Conservation (phyloP, 495 filamentous ascomycete genomes). For the Talaromyces adpressus region DNA sequence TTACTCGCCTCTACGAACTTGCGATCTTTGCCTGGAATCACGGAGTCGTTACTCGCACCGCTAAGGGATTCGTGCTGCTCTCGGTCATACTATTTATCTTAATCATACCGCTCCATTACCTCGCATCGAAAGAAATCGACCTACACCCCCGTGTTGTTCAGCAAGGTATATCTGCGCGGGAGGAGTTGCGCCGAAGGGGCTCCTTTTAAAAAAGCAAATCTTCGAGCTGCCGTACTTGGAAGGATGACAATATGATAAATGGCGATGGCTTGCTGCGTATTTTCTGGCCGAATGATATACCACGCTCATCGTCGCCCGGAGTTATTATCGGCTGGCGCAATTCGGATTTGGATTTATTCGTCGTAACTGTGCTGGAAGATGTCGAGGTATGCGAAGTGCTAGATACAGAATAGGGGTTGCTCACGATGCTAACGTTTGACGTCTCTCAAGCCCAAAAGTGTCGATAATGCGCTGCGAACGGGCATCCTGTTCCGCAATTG, state of each 20-base stretch:
- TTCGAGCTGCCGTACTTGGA: constrained; percentile 17
- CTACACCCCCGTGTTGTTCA: constrained; percentile 78
- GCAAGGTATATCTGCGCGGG: constrained; percentile 85
- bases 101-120: constrained; percentile 62
- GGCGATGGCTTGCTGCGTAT: constrained; percentile 89
- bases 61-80: constrained; percentile 67
- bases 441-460: constrained; percentile 52
- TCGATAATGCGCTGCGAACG: constrained; percentile 80
- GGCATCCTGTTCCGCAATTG: constrained; percentile 79
- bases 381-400: constrained; percentile 63
- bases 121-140: constrained; percentile 61
- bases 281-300: constrained; percentile 92
- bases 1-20: constrained; percentile 90
- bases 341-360: constrained; percentile 81
- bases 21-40: constrained; percentile 97
- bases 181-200: constrained; percentile 88
- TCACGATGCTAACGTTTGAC: constrained; percentile 2
- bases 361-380: constrained; percentile 81
- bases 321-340: constrained; percentile 95
- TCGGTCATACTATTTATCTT: constrained; percentile 72
- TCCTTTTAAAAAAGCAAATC: constrained; percentile 63
- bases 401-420: constrained; percentile 24
- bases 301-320: constrained; percentile 62
- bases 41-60: constrained; percentile 80
- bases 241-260: constrained; percentile 79